Conservation (phyloP, 345 rosid genomes). For the Brassica juncea region DNA sequence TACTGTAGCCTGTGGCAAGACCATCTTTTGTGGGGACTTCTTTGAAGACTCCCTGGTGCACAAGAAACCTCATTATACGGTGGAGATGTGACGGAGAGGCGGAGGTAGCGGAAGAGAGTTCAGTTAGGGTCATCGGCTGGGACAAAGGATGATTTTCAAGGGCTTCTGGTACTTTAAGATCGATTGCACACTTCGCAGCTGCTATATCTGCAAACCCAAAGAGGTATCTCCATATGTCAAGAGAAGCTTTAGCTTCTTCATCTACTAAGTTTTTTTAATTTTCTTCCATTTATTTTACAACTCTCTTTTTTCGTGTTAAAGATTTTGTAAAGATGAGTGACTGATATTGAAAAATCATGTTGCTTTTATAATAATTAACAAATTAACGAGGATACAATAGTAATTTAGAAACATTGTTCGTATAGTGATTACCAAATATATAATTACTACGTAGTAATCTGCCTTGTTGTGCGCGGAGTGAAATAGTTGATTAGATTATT, state of each 20-base stretch:
- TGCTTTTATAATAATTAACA: too few species aligned
- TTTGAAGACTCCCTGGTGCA: slow-evolving; percentile 50
- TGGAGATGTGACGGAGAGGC: slow-evolving; percentile 53
- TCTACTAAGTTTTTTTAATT: slow-evolving; percentile 10
- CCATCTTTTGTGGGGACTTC: slow-evolving; percentile 34
- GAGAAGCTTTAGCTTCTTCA: slow-evolving; percentile 49
- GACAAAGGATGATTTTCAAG: slow-evolving; percentile 47
- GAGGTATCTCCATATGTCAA: slow-evolving; percentile 58
- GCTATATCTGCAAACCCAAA: slow-evolving; percentile 59
- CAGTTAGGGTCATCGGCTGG: slow-evolving; percentile 50
- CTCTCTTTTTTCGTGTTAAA: neutral
- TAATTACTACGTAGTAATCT: too few species aligned
- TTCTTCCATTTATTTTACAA: slow-evolving; percentile 16
- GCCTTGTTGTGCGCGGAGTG: too few species aligned
- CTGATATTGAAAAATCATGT: too few species aligned
- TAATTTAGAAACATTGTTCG: too few species aligned
- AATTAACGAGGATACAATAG: too few species aligned
- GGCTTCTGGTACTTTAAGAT: slow-evolving; percentile 69
- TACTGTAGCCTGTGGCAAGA: slow-evolving; percentile 39
- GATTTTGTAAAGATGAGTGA: too few species aligned
- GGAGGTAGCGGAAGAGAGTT: slow-evolving; percentile 52
- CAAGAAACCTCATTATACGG: slow-evolving; percentile 70
- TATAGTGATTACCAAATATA: too few species aligned
- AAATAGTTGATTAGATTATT: too few species aligned
- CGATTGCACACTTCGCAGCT: slow-evolving; percentile 73